A percentile compares a stretch with the other conserved stretches of the same genome.
Evolutionary conservation across 1,284 basidiomycete species (phyloP).

Genomic region (Sporisorium graminicola): DNA sequence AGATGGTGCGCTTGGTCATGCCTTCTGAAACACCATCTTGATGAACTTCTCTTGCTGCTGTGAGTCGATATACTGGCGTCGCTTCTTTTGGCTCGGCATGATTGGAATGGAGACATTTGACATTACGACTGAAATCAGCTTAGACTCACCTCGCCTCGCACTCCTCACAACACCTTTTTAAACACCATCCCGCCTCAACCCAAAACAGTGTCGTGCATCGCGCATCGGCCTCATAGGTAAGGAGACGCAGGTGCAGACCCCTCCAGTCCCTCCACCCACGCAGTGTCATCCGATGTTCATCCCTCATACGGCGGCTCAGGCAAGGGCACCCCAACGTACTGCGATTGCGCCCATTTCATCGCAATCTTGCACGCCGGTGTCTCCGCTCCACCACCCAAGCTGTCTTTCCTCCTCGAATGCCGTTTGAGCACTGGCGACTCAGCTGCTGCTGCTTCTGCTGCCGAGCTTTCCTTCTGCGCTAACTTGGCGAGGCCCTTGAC

Average conservation of each 20-base stretch:
- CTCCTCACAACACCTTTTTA: too few species aligned
- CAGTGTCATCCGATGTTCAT: background rate
- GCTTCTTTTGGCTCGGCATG: too few species aligned
- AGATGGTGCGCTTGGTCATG: slow-evolving; percentile 6
- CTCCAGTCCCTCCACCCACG: background rate
- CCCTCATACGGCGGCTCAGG: slow-evolving; percentile 11
- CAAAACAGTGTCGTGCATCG: too few species aligned
- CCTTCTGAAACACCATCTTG: too few species aligned
- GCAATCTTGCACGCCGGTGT: slow-evolving; percentile 39
- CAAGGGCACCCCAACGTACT: slow-evolving; percentile 21
- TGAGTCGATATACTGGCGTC: too few species aligned
- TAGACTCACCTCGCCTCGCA: too few species aligned
- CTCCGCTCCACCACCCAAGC: slow-evolving; percentile 6
- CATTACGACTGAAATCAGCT: too few species aligned
- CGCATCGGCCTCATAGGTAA: slow-evolving; percentile 13
- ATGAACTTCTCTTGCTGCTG: too few species aligned
- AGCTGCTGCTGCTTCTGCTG: too few species aligned
- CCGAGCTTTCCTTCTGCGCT: background rate
- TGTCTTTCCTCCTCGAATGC: slow-evolving; percentile 13
- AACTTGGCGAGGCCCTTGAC: background rate
- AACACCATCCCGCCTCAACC: too few species aligned
- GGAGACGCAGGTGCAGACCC: slow-evolving; percentile 5
- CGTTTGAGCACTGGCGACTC: slow-evolving; percentile 25
- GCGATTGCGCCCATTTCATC: slow-evolving; percentile 41
- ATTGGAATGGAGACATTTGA: too few species aligned